Percentiles rank a stretch among this genome's conserved stretches.
Conservation (phyloP, 2,329 filamentous ascomycete species). For the Fulvia fulva region DNA sequence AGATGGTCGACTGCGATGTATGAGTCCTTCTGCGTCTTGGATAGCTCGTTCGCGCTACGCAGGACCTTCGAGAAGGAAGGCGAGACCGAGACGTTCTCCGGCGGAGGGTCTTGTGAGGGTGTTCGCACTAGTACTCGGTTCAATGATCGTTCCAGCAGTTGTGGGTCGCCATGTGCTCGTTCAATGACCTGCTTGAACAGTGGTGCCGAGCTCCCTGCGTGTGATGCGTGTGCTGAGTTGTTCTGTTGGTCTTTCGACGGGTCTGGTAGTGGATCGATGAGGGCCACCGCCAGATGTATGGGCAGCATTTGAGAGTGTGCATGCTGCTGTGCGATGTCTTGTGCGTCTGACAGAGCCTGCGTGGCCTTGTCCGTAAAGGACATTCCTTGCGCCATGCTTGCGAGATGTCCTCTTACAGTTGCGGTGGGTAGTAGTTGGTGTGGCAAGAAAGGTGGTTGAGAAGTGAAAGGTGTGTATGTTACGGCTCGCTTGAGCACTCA, state of each 20-base stretch:
- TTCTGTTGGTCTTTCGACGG: constrained; percentile 73
- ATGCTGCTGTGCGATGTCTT: constrained; percentile 83
- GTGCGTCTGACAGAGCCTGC: constrained; percentile 84
- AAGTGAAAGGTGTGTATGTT: neutral
- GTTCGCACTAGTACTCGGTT: constrained; percentile 89
- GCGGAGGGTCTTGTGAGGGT: constrained; percentile 91
- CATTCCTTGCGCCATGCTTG: constrained; percentile 69
- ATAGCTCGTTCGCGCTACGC: constrained; percentile 78
- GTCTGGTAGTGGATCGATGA: constrained; percentile 71
- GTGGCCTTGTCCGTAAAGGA: constrained; percentile 92
- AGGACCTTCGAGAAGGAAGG: constrained; percentile 79
- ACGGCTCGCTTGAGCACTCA: constrained; percentile 3
- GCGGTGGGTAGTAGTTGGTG: neutral
- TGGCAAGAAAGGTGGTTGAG: neutral
- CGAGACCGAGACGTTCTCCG: constrained; percentile 79
- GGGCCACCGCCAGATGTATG: constrained; percentile 79
- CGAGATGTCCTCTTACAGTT: neutral
- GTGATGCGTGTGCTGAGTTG: constrained; percentile 58
- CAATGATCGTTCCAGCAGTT: constrained; percentile 79
- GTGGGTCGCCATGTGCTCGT: constrained; percentile 85
- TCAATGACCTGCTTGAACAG: constrained; percentile 94
- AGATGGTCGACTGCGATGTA: constrained; percentile 94
- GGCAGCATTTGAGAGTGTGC: constrained; percentile 86
- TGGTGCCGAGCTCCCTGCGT: constrained; percentile 61
- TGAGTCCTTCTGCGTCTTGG: constrained; percentile 95